Base-by-base conservation (phyloP, 306 rosid species). In the Cicer cuneatum region DNA sequence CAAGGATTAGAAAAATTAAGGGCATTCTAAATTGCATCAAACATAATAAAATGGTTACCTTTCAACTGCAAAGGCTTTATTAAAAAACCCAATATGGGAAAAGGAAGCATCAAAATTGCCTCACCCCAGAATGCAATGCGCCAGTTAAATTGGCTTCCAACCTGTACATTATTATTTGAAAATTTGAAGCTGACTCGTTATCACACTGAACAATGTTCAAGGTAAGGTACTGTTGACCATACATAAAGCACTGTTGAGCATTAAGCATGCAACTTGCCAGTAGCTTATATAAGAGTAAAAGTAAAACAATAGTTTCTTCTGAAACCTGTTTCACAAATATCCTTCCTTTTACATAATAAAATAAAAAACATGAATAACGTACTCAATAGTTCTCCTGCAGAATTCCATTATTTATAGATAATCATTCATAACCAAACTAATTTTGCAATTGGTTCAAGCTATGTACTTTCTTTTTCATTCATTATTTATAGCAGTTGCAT, bases 61-160 rank as follows among this genome's bases (percentile, higher is more conserved):
- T 85, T 86, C 81, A 91, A 69, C 19, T 85, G 83, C 93, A 94
- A 77, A 41, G 97, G 98, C 83, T 94, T 89, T 69, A 87, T 80
- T 12, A 79, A 57, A 85, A 94, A 91, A 70, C 94, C 97, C 83
- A 88, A 75, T 61, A 94, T 80, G 76, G 90, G 89, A 81, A 94
- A 94, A 14, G 98, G 97, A 85, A 94, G 90, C 98, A 94, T 94
- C 81, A 89, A 78, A 72, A 94, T 41, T 49, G 98, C 94, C 88
- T 88, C 95, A 49, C 82, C 87, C 89, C 87, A 87, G 65, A 94
- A 94, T 37, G 98, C 97, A 86, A 49, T 66, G 12, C 98, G 96
- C 98, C 97, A 94, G 74, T 81, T 86, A 48, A 77, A 71, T 81
- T 38, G 61, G 81, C 86, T 56, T 76, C 97, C 98, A 74, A 94